These are phyloP conservation scores for Mortierella sp. DNA, from an alignment of 371 early-diverging fungal genomes.

Conservation along the genomic window DNA sequence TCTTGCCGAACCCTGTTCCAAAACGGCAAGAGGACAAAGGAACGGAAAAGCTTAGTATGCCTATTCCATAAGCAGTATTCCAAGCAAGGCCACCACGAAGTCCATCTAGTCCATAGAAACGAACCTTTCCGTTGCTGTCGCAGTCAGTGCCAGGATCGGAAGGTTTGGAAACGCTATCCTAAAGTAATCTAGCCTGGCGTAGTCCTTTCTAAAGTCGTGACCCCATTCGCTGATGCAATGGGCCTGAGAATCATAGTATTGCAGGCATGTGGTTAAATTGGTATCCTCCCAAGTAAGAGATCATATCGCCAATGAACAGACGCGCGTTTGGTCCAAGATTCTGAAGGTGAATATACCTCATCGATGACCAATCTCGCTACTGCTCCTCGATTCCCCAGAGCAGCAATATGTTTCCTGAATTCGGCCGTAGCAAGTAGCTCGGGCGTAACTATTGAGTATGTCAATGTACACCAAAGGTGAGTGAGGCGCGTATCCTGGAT, in stretches of 20 bases:
- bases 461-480: background rate
- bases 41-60: background rate
- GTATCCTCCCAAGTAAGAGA: background rate
- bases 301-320: no score
- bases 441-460: slow-evolving; percentile 73
- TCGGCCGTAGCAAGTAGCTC: slow-evolving; percentile 83
- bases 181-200: slow-evolving; percentile 35
- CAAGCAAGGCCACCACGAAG: no score
- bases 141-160: slow-evolving; percentile 90
- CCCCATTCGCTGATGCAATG: slow-evolving; percentile 56
- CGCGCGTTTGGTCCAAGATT: no score
- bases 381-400: slow-evolving; percentile 58
- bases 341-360: slow-evolving; percentile 64
- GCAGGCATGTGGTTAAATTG: no score
- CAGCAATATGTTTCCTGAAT: slow-evolving; percentile 61
- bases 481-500: no score
- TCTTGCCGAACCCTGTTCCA: slow-evolving; percentile 63
- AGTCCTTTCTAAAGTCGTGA: slow-evolving; percentile 61
- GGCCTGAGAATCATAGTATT: slow-evolving; percentile 12
- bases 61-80: no score
- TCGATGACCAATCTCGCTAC: slow-evolving; percentile 86
- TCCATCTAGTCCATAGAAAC: background rate
- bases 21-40: background rate
- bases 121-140: slow-evolving; percentile 82
- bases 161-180: slow-evolving; percentile 69